Percentiles rank a stretch among this genome's conserved stretches.
Evolutionary conservation across 495 filamentous ascomycete genomes (phyloP).

Genomic region (Cercophora sp.): DNA sequence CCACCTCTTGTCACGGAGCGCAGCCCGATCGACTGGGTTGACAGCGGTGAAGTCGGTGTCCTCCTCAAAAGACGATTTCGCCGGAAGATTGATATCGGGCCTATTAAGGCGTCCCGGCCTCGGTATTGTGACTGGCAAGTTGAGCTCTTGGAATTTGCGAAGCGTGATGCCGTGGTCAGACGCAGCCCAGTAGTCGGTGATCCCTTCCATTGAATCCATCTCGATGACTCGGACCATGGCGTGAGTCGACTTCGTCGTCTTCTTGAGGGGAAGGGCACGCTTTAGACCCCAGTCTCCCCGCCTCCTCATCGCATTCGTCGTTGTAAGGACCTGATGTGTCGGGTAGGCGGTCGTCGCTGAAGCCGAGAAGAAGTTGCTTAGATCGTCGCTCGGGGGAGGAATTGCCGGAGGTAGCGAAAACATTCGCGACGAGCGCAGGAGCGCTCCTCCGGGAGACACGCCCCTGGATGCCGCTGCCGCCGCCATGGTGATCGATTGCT

Average conservation of each 20-base stretch:
- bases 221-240: constrained; percentile 67
- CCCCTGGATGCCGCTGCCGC: constrained; percentile 27
- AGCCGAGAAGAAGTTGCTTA: constrained; percentile 47
- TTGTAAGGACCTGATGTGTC: constrained; percentile 80
- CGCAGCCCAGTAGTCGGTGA: constrained; percentile 85
- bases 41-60: constrained; percentile 47
- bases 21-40: constrained; percentile 21
- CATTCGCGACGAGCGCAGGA: constrained; percentile 57
- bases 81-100: constrained; percentile 7
- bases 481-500: constrained; percentile 10
- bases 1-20: constrained; percentile 52
- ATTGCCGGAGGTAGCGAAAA: constrained; percentile 55
- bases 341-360: constrained; percentile 74
- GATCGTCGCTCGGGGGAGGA: constrained; percentile 34
- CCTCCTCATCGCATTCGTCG: constrained; percentile 65
- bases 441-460: constrained; percentile 57
- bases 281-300: constrained; percentile 96
- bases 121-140: constrained; percentile 50
- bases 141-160: constrained; percentile 77
- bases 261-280: constrained; percentile 69
- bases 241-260: constrained; percentile 65
- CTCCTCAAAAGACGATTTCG: constrained; percentile 57
- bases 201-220: constrained; percentile 83
- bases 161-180: constrained; percentile 77
- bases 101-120: constrained; percentile 22